A percentile compares a stretch with the other conserved stretches of the same genome.
Conservation (phyloP, 1,284 basidiomycete species). For the Termitomyces sp. region DNA sequence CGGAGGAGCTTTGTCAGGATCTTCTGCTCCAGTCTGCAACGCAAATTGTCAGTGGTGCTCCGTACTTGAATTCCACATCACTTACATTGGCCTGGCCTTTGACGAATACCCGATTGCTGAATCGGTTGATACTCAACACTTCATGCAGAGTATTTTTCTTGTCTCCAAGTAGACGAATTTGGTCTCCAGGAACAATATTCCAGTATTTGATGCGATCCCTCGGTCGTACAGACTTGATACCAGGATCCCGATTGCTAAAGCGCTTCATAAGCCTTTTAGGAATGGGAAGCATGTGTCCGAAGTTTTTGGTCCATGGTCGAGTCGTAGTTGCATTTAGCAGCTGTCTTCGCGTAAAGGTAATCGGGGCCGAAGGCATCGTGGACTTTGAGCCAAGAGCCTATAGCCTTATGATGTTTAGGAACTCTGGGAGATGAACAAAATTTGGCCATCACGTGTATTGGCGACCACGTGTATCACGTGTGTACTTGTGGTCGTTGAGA, state of each 20-base stretch:
- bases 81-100: constrained; percentile 49
- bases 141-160: constrained; percentile 53
- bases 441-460: too few relatives aligned
- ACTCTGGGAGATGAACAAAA: too few relatives aligned
- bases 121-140: constrained; percentile 65
- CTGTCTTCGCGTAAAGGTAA: constrained; percentile 35
- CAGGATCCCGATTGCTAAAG: constrained; percentile 27
- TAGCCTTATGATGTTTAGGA: too few relatives aligned
- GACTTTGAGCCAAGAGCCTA: neutral
- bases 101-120: constrained; percentile 67
- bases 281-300: constrained; percentile 57
- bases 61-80: constrained; percentile 2
- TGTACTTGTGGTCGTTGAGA: too few relatives aligned
- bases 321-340: constrained; percentile 44
- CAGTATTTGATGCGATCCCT: constrained; percentile 76
- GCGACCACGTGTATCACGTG: too few relatives aligned
- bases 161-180: constrained; percentile 65
- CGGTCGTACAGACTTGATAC: constrained; percentile 50
- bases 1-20: constrained; percentile 23
- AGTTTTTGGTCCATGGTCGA: constrained; percentile 55
- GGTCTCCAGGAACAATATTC: constrained; percentile 83
- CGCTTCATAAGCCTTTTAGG: constrained; percentile 41
- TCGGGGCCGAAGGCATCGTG: constrained; percentile 27
- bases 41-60: neutral
- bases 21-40: constrained; percentile 24